These are phyloP conservation scores for Bacidia rubella DNA, from an alignment of 495 filamentous ascomycete genomes.

Conservation along the genomic window DNA sequence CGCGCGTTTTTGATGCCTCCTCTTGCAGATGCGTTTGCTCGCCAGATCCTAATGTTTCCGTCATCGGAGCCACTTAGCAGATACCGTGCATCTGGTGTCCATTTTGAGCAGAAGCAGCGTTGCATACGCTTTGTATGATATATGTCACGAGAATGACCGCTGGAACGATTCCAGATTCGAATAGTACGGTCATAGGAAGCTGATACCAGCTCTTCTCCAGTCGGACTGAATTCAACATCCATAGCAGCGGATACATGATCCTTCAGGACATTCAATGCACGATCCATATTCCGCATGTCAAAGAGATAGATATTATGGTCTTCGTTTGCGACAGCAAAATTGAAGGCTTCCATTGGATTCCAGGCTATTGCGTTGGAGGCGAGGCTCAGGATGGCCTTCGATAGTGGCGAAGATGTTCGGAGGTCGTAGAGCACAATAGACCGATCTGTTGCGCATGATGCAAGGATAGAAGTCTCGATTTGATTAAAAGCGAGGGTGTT, in stretches of 20 bases:
- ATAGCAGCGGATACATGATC: conserved; percentile 95
- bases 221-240: conserved; percentile 91
- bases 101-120: conserved; percentile 73
- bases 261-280: conserved; percentile 82
- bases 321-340: conserved; percentile 68
- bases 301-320: conserved; percentile 73
- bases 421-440: conserved; percentile 81
- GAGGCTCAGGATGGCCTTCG: conserved; percentile 64
- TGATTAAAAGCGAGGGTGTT: conserved; percentile 84
- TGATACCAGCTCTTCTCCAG: conserved; percentile 83
- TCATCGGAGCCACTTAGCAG: conserved; percentile 80
- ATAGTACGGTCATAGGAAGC: conserved; percentile 77
- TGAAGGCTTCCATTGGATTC: conserved; percentile 95
- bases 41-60: conserved; percentile 87
- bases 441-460: conserved; percentile 68
- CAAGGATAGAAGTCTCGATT: conserved; percentile 81
- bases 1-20: conserved; percentile 72
- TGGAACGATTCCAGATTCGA: conserved; percentile 64
- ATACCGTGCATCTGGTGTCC: conserved; percentile 80
- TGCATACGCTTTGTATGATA: conserved; percentile 99
- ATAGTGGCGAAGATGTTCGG: conserved; percentile 69
- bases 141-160: conserved; percentile 77
- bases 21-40: conserved; percentile 72
- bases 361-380: conserved; percentile 77
- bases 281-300: conserved; percentile 73